phyloP scores from a whole-genome alignment of 169 alveolate genomes.

The Babesia bigemina region DNA sequence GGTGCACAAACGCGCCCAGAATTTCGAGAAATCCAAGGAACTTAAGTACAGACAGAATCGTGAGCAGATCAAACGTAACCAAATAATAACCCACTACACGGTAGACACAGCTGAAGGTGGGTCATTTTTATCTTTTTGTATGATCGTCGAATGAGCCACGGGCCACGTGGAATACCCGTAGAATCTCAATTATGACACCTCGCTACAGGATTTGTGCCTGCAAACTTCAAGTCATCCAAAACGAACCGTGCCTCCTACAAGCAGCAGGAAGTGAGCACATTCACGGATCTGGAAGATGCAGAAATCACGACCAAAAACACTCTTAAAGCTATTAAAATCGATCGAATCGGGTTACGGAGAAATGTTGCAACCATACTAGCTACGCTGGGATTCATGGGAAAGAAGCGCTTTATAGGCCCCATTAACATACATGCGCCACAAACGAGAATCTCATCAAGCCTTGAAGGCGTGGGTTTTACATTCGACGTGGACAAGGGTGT shows the following conservation, averaged over 20 bases:
- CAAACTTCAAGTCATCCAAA: conserved; percentile 58
- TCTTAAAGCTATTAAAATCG: conserved; percentile 11
- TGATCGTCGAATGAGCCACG: background rate
- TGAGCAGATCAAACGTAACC: conserved; percentile 44
- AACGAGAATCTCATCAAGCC: conserved; percentile 13
- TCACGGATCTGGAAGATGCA: conserved; percentile 51
- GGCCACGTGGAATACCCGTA: background rate
- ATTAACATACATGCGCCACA: conserved; percentile 6
- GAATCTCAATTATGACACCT: background rate
- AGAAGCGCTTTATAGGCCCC: conserved; percentile 23
- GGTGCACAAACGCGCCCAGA: conserved; percentile 2
- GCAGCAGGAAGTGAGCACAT: conserved; percentile 30
- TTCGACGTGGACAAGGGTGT: conserved; percentile 17
- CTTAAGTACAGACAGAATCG: conserved; percentile 51
- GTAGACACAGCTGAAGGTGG: conserved; percentile 62
- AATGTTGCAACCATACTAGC: conserved; percentile 3
- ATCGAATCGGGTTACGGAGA: conserved; percentile 33
- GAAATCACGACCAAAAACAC: conserved; percentile 13
- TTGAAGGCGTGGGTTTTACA: conserved; percentile 20
- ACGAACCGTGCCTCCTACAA: conserved; percentile 37
- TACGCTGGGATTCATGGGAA: conserved; percentile 22
- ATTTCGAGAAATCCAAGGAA: conserved; percentile 43
- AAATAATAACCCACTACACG: conserved; percentile 32
- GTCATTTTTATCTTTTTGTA: background rate
- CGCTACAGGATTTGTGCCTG: conserved; percentile 52